Base-by-base conservation (phyloP, 176 grass and related monocot species). In the Coix lacrymajobi region DNA sequence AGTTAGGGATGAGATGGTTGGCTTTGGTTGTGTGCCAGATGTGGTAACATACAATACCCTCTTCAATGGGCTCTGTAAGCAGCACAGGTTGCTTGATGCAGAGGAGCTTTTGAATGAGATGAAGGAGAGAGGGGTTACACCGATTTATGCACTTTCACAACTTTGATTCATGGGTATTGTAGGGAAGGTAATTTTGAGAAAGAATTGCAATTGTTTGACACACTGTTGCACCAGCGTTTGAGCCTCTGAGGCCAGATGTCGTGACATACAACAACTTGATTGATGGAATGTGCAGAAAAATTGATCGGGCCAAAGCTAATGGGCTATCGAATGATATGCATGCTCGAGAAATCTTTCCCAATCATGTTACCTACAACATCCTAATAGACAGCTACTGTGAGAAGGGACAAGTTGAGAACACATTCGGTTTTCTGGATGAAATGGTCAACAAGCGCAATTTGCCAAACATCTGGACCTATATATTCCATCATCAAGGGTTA, bases 211-310 rank as follows among this genome's bases (percentile, higher is more conserved):
- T 70, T 95, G 28, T 95, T 93, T 84, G 89, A 93, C 10, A 92
- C 62, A 52, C 80, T 95, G 83, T 82, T 90, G 54, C 76, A 93
- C 1, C 68, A 38, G 25, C 82, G 87, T 62, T 84, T 98, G 82
- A n/a, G n/a, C n/a, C n/a, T n/a, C n/a, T n/a, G n/a, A 98, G 67
- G 36, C 96, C 96, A 70, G 92, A 98, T 56, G 71, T 93, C 39
- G 89, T 98, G 38, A 93, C 96, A 19, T 98, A 98, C 83, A 98
- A 98, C 85, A 95, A 82, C 84, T 93, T 93, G 84, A 89, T 98
- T 77, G 89, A 95, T 85, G 96, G 96, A 25, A 90, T 90, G 72
- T 99, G 93, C 86, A 90, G 87, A 89, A 87, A 93, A 87, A 87
- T 89, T 71, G 89, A 99, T 70, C 82, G 96, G 56, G 43, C 28